These are phyloP conservation scores for Lotus japonicus DNA, from an alignment of 306 rosid species.

Conservation along the genomic window DNA sequence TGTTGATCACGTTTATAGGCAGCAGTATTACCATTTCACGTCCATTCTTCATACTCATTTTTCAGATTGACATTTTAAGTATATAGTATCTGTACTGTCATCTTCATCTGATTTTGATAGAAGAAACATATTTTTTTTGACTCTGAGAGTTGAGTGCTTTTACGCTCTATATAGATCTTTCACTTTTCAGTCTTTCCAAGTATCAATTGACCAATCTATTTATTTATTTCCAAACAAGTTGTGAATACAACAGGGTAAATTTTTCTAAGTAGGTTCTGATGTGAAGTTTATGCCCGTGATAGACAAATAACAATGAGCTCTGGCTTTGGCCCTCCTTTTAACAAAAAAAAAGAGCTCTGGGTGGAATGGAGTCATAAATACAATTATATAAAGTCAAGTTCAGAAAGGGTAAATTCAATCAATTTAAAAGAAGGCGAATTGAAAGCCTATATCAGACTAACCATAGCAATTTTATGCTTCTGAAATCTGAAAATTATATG, in stretches of 20 bases:
- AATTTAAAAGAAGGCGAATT: too few species aligned
- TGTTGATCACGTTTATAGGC: neutral
- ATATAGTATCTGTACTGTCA: neutral
- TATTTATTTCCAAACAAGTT: neutral
- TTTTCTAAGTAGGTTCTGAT: neutral
- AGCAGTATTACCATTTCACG: conserved; percentile 2
- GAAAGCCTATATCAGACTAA: too few species aligned
- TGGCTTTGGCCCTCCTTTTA: too few species aligned
- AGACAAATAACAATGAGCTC: too few species aligned
- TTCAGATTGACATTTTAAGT: neutral
- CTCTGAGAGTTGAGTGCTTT: neutral
- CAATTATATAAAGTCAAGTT: too few species aligned
- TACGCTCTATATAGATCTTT: neutral
- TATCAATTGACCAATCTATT: neutral
- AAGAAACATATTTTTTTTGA: neutral
- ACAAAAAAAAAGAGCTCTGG: too few species aligned
- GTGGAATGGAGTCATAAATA: too few species aligned
- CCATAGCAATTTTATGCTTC: too few species aligned
- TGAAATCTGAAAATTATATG: too few species aligned
- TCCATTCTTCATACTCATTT: conserved; percentile 1
- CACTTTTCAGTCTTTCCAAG: neutral
- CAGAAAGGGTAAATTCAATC: too few species aligned
- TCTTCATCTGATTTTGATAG: conserved; percentile 1
- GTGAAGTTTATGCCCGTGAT: neutral
- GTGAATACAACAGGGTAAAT: neutral